Base-by-base conservation (phyloP, 2,329 filamentous ascomycete species). In the Alternaria brassicae region DNA sequence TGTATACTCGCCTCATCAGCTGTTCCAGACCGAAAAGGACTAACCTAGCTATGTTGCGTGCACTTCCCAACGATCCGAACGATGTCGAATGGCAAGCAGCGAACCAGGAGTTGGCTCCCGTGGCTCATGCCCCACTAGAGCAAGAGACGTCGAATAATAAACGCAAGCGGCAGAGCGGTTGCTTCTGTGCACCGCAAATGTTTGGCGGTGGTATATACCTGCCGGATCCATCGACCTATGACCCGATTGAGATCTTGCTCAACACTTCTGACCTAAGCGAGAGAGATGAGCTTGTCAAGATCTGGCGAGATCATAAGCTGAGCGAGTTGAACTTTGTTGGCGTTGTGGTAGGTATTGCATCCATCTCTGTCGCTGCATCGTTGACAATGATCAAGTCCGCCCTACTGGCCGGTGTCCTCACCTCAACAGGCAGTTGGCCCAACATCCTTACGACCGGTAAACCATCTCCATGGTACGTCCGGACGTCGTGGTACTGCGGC, bases 371-470 rank as follows among this genome's bases (percentile, higher is more conserved):
- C 27, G 13, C 9, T 44, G 5, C 50, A 32, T 3, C 42, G 42
- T 30, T 47, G 12, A 47, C 42, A n/a, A 6, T 21, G 2, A 6
- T 47, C 27, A 21, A 75, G 70, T 72, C 76, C 45, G 76, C 76
- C 17, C 69, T 77, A 6, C 67, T 80, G 2, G 74, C 76, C 15
- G 75, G 74, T 6, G 75, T 77, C 36, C 68, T 81, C 13, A 80
- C 78, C 2, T 80, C 78, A 6, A 81, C 80, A 3, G 79, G 79
- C 3, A 75, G 73, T 34, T 81, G 80, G 79, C 79, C 80, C 0
- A 72, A 73, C 44, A 72, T 81, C 17, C 69, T 81, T 5, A 67
- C 69, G 10, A 77, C 76, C 39, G 77, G 72, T 5, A 48, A 65
- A n/a, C 36, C 65, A 32, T 72, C 76, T 23, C 79, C 79, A 0